Evolutionary conservation across 2,329 filamentous ascomycete species (phyloP).

Genomic region (Coniochaeta hoffmannii): DNA sequence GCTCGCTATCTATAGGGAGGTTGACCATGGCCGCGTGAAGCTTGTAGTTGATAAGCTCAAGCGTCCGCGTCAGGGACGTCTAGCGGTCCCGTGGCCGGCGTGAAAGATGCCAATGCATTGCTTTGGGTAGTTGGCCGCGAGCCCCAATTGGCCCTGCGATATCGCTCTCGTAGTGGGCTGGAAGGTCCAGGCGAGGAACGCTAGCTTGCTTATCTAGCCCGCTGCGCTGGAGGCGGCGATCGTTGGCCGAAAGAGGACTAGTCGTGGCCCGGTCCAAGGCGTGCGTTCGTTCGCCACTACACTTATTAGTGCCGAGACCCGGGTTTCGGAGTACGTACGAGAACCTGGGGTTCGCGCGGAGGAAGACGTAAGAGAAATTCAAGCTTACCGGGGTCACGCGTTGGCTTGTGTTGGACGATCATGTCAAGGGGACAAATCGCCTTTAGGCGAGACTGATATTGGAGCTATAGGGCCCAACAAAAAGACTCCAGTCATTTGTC

Average conservation of each 20-base stretch:
- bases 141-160: slow-evolving; percentile 1
- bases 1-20: neutral
- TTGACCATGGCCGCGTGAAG: neutral
- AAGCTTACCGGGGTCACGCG: neutral
- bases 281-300: neutral
- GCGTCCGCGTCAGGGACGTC: neutral
- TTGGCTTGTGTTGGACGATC: neutral
- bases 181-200: slow-evolving; percentile 1
- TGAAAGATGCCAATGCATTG: neutral
- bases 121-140: neutral
- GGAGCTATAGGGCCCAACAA: neutral
- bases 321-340: neutral
- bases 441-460: slow-evolving; percentile 1
- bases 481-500: slow-evolving; percentile 1
- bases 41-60: slow-evolving; percentile 1
- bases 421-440: neutral
- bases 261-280: neutral
- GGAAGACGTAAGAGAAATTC: neutral
- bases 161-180: neutral
- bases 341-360: neutral
- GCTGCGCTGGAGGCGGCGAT: neutral
- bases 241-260: neutral
- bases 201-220: neutral
- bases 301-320: neutral
- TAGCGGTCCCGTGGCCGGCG: neutral